Conservation (phyloP, 2,329 filamentous ascomycete species). For the Epicoccum sorghinum region DNA sequence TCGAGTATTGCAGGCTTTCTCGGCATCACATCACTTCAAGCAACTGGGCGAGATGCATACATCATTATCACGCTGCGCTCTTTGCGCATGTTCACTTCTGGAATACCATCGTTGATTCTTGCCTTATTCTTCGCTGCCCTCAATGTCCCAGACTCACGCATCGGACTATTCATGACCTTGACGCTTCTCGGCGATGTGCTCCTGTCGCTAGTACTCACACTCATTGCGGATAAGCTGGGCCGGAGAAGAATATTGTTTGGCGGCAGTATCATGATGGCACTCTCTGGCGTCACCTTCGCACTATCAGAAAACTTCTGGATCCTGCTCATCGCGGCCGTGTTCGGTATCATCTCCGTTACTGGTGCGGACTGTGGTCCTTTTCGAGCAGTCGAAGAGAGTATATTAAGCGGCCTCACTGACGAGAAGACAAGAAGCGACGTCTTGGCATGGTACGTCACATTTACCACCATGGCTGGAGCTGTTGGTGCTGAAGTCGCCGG, state of each 20-base stretch:
- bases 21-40: constrained; percentile 39
- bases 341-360: constrained; percentile 48
- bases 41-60: constrained; percentile 46
- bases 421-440: constrained; percentile 46
- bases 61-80: constrained; percentile 51
- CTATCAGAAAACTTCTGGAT: constrained; percentile 47
- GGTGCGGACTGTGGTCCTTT: constrained; percentile 46
- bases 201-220: constrained; percentile 45
- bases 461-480: constrained; percentile 45
- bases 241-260: constrained; percentile 44
- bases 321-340: constrained; percentile 44
- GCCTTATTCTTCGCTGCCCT: constrained; percentile 48
- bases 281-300: constrained; percentile 44
- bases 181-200: constrained; percentile 49
- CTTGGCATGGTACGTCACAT: constrained; percentile 48
- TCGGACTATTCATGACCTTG: constrained; percentile 50
- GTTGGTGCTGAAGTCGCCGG: constrained; percentile 47
- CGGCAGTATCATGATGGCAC: constrained; percentile 46
- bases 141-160: constrained; percentile 42
- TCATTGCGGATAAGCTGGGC: constrained; percentile 48
- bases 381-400: constrained; percentile 45
- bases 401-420: constrained; percentile 45
- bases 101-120: constrained; percentile 46
- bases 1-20: constrained; percentile 37
- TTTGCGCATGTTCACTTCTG: constrained; percentile 45